Evolutionary conservation across 2,329 filamentous ascomycete genomes (phyloP).

Genomic region (Cercospora sesami): DNA sequence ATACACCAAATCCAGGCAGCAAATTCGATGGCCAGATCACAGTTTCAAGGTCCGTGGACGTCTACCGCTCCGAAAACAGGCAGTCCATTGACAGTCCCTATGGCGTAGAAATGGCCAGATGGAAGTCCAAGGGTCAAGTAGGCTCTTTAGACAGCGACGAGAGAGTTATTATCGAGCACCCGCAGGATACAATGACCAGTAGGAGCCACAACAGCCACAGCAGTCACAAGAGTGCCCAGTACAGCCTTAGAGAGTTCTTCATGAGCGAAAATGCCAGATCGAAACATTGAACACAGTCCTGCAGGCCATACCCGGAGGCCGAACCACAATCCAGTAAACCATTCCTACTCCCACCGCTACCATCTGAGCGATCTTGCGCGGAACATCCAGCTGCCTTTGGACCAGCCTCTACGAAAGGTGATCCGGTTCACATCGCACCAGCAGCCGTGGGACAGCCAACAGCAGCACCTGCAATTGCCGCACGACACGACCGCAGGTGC

Average conservation of each 20-base stretch:
- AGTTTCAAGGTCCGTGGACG: conserved; percentile 20
- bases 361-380: not conserved
- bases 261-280: conserved; percentile 9
- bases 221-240: not conserved
- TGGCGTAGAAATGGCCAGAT: conserved; percentile 17
- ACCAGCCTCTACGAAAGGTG: not conserved
- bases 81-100: conserved; percentile 4
- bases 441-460: not conserved
- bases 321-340: not conserved
- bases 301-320: not conserved
- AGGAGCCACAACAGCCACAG: conserved; percentile 14
- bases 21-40: conserved; percentile 16
- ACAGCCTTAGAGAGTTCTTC: not conserved
- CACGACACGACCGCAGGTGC: not conserved
- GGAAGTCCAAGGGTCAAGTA: conserved; percentile 12
- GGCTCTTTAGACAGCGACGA: conserved; percentile 22
- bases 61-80: conserved; percentile 7
- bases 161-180: conserved; percentile 18
- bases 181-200: conserved; percentile 7
- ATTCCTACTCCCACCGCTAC: not conserved
- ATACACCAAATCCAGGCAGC: conserved; percentile 3
- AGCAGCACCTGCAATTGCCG: not conserved
- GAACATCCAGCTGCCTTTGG: not conserved
- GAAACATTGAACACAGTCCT: not conserved
- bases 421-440: not conserved